Evolutionary conservation across 129 eudicot species (phyloP), one percentile per base, ranked within the genome.

Genomic region (Tanacetum coccineum): DNA sequence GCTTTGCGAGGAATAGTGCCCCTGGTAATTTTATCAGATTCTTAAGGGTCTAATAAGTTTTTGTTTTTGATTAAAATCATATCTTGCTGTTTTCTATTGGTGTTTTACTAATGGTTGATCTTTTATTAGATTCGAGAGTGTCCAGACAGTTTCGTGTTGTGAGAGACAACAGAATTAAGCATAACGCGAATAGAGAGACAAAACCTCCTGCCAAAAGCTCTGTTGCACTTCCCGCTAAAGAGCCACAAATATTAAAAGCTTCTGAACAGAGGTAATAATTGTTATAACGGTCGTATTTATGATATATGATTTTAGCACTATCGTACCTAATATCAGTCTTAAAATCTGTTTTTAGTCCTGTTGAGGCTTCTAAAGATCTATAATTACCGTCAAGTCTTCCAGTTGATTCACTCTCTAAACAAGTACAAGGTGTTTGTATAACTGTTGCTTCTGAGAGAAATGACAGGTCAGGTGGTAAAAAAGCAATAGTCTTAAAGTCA

Each of bases 21-120:
- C 73, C 84, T 70, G 95, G 96, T 88, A 85, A 74, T 71, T 4
- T 67, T 15, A 25, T 73, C 66, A n/a, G n/a, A n/a, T n/a, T n/a
- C n/a, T n/a, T n/a, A n/a, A n/a, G n/a, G 6, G 46, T 59, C 30
- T 75, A n/a, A 4, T n/a, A 25, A 39, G 45, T 64, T 58, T 59
- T 26, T 19, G n/a, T 19, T 12, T 14, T 72, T 36, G 26, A 44
- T 72, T 42, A 36, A 52, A 13, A n/a, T 47, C 12, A 25, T 50
- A 26, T 30, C 9, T 11, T 44, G 19, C 22, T n/a, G 22, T 65
- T 48, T 52, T 56, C 40, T 64, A 13, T 69, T 45, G 20, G 3
- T 6, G 42, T 55, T 20, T 47, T 78, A 19, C 74, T 77, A 59
- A 77, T 77, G 59, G 60, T 19, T 70, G 64, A 2, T 13, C 46